Percentiles rank a stretch among this genome's conserved stretches.
These are phyloP conservation scores for Sarocladium strictum DNA, from an alignment of 2,329 filamentous ascomycete genomes.

Conservation along the genomic window DNA sequence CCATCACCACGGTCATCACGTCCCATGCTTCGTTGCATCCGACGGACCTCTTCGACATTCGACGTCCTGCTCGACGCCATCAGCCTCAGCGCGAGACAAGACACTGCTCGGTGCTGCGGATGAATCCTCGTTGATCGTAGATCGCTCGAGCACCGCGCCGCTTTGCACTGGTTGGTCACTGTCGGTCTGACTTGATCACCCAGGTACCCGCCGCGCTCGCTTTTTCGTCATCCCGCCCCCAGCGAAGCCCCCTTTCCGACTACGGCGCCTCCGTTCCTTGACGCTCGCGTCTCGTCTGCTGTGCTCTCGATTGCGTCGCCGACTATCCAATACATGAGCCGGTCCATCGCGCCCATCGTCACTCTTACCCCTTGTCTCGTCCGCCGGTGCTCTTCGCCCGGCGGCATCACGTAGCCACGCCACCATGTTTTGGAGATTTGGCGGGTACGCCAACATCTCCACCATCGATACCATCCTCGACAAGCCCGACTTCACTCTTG, in stretches of 20 bases:
- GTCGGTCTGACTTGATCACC: not conserved
- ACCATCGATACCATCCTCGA: constrained; percentile 95
- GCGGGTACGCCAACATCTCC: constrained; percentile 95
- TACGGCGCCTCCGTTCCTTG: not conserved
- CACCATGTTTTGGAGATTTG: constrained; percentile 99
- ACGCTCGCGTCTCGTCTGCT: not conserved
- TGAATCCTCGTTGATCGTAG: not conserved
- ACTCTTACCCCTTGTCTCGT: constrained; percentile 19
- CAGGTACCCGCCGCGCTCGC: constrained; percentile 5
- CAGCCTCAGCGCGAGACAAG: not conserved
- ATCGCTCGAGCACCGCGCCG: not conserved
- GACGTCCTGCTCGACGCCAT: not conserved
- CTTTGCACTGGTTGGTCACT: not conserved
- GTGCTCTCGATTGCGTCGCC: not conserved
- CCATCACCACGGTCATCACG: constrained; percentile 1
- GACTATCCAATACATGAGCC: constrained; percentile 11
- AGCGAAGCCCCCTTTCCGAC: constrained; percentile 7
- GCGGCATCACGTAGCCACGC: constrained; percentile 28
- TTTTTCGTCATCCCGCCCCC: constrained; percentile 8
- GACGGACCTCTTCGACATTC: not conserved
- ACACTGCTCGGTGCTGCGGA: not conserved
- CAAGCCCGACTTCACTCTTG: constrained; percentile 89
- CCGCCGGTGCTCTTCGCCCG: constrained; percentile 20
- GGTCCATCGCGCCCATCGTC: constrained; percentile 13
- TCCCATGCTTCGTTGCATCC: constrained; percentile 1